These are phyloP conservation scores for Arthrobotrys sinensis DNA, from an alignment of 2,329 filamentous ascomycete genomes.

Conservation along the genomic window DNA sequence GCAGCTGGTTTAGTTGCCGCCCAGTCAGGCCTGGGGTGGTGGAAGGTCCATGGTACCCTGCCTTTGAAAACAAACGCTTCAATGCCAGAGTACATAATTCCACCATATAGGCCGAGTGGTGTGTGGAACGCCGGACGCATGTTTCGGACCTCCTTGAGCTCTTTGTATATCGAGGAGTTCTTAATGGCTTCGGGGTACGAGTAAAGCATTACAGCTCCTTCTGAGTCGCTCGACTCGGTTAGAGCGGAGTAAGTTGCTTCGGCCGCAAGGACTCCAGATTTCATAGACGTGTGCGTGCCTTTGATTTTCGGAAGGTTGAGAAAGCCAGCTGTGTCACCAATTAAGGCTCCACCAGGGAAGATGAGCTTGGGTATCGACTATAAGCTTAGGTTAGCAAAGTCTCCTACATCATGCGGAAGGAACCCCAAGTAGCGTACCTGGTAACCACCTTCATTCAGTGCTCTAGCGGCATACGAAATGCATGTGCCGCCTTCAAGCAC, in stretches of 20 bases:
- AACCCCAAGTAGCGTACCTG: conserved; percentile 70
- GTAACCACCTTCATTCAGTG: conserved; percentile 93
- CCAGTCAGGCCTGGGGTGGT: conserved; percentile 84
- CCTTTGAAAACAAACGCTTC: conserved; percentile 91
- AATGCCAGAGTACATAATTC: conserved; percentile 90
- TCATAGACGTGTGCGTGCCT: conserved; percentile 98
- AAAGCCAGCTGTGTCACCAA: conserved; percentile 96
- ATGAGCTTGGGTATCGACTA: conserved; percentile 92
- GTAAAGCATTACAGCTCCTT: conserved; percentile 84
- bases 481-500: conserved; percentile 97
- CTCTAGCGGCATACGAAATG: conserved; percentile 93
- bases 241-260: conserved; percentile 89
- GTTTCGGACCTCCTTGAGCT: conserved; percentile 94
- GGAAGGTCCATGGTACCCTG: conserved; percentile 90
- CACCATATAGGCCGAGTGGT: conserved; percentile 88
- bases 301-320: conserved; percentile 99
- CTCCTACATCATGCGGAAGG: not conserved
- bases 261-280: conserved; percentile 94
- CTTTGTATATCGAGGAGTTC: conserved; percentile 90
- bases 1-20: conserved; percentile 85
- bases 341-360: conserved; percentile 94
- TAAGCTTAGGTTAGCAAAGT: not conserved
- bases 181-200: conserved; percentile 93
- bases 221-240: conserved; percentile 67
- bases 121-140: conserved; percentile 96